Percentiles rank a stretch among this genome's conserved stretches.
Evolutionary conservation across 176 grass and related monocot species (phyloP).

Genomic region (Pontederia paniculata): DNA sequence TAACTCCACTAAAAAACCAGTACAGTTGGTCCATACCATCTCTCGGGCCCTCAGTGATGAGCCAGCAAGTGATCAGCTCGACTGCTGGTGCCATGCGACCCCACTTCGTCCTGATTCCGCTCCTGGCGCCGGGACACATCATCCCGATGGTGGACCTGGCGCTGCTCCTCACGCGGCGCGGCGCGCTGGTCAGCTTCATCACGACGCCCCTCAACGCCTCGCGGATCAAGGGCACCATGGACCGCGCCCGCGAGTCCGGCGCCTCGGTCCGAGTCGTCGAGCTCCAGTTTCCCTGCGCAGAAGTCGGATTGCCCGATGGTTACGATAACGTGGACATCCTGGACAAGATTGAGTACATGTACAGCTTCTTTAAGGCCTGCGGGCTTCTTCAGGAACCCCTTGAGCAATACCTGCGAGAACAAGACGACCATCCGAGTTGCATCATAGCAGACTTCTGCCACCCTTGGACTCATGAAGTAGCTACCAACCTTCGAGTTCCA

Average conservation of each 20-base stretch:
- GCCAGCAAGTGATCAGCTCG: no score
- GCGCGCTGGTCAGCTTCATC: conserved; percentile 35
- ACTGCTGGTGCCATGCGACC: no score
- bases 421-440: conserved; percentile 21
- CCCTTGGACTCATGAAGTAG: conserved; percentile 32
- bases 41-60: no score
- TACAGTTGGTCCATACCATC: no score
- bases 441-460: conserved; percentile 43
- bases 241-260: conserved; percentile 10
- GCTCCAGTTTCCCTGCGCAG: conserved; percentile 24
- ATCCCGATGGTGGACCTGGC: conserved; percentile 45
- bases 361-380: conserved; percentile 28
- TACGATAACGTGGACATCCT: conserved; percentile 40
- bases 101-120: conserved; percentile 43
- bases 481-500: conserved; percentile 23
- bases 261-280: conserved; percentile 5
- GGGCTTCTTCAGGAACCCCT: conserved; percentile 20
- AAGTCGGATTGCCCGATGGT: conserved; percentile 36
- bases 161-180: conserved; percentile 39
- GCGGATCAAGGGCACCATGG: conserved; percentile 27
- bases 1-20: no score
- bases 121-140: conserved; percentile 40
- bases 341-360: neutral
- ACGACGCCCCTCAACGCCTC: conserved; percentile 29
- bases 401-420: conserved; percentile 13